phyloP scores from a whole-genome alignment of 2,329 filamentous ascomycete species.

The Aspergillus jensenii region DNA sequence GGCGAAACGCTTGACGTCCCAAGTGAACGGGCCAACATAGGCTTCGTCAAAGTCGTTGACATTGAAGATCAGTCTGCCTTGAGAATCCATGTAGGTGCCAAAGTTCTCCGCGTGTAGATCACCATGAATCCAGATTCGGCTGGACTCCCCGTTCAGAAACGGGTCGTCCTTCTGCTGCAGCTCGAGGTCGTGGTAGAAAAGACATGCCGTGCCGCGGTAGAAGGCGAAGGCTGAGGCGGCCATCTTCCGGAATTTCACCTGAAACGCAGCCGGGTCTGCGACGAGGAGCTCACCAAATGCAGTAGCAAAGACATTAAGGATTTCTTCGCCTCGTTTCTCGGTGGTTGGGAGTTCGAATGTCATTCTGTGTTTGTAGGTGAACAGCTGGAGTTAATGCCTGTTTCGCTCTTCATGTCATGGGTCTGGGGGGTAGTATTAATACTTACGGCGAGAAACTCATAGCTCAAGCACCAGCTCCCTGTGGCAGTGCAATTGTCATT shows the following conservation, averaged over 20 bases:
- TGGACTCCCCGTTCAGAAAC: slow-evolving; percentile 13
- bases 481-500: neutral
- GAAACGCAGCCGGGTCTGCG: slow-evolving; percentile 10
- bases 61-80: slow-evolving; percentile 21
- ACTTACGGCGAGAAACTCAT: neutral
- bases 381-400: no score
- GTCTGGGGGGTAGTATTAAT: neutral
- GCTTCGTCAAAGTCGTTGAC: slow-evolving; percentile 23
- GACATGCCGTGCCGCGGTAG: slow-evolving; percentile 18
- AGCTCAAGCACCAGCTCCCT: neutral
- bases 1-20: slow-evolving; percentile 21
- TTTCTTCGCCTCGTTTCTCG: slow-evolving; percentile 18
- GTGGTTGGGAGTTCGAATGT: neutral
- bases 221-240: slow-evolving; percentile 21
- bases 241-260: slow-evolving; percentile 21
- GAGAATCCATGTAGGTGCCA: slow-evolving; percentile 21
- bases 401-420: neutral
- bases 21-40: slow-evolving; percentile 21
- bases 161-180: slow-evolving; percentile 6
- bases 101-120: slow-evolving; percentile 23
- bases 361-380: neutral
- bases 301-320: slow-evolving; percentile 17
- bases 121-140: slow-evolving; percentile 20
- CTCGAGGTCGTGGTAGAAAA: slow-evolving; percentile 19
- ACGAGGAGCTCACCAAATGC: slow-evolving; percentile 17